Percentiles rank a stretch among this genome's conserved stretches.
phyloP scores from a whole-genome alignment of 1,139 yeast species.

The Nadsonia starkeyi-henricii region DNA sequence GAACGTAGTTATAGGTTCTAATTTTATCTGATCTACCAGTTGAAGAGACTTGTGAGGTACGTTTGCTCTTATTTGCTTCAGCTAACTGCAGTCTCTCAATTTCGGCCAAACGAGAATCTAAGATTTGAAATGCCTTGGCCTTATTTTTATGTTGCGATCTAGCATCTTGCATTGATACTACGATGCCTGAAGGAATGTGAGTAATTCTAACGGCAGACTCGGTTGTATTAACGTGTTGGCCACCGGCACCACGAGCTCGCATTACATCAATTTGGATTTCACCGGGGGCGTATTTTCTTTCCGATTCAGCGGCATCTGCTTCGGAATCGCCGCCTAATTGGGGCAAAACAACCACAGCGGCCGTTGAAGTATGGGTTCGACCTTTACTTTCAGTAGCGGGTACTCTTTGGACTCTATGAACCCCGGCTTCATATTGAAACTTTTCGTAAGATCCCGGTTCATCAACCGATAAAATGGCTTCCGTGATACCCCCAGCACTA shows the following conservation, averaged over 20 bases:
- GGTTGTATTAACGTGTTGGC: slow-evolving; percentile 96
- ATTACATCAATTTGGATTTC: slow-evolving; percentile 88
- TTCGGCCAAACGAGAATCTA: slow-evolving; percentile 77
- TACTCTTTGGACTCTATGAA: slow-evolving; percentile 87
- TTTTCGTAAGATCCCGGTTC: slow-evolving; percentile 64
- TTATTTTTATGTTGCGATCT: slow-evolving; percentile 90
- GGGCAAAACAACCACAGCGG: slow-evolving; percentile 90
- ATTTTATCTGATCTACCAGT: slow-evolving; percentile 90
- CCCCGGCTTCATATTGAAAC: slow-evolving; percentile 82
- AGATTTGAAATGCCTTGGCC: slow-evolving; percentile 80
- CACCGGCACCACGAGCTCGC: slow-evolving; percentile 97
- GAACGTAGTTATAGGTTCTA: slow-evolving; percentile 85
- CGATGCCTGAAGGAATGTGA: slow-evolving; percentile 83
- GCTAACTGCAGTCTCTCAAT: slow-evolving; percentile 53
- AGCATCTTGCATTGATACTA: slow-evolving; percentile 86
- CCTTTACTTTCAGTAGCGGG: slow-evolving; percentile 93
- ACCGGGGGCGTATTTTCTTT: slow-evolving; percentile 54
- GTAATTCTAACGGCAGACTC: slow-evolving; percentile 93
- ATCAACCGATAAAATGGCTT: slow-evolving; percentile 63
- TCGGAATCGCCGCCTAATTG: slow-evolving; percentile 35
- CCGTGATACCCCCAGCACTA: slow-evolving; percentile 56
- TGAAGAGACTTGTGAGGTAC: slow-evolving; percentile 75
- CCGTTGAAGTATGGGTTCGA: slow-evolving; percentile 87
- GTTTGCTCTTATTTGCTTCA: slow-evolving; percentile 47
- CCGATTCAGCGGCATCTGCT: slow-evolving; percentile 37